Conservation (phyloP, 176 grass and related monocot species). For the Lolium perenne region DNA sequence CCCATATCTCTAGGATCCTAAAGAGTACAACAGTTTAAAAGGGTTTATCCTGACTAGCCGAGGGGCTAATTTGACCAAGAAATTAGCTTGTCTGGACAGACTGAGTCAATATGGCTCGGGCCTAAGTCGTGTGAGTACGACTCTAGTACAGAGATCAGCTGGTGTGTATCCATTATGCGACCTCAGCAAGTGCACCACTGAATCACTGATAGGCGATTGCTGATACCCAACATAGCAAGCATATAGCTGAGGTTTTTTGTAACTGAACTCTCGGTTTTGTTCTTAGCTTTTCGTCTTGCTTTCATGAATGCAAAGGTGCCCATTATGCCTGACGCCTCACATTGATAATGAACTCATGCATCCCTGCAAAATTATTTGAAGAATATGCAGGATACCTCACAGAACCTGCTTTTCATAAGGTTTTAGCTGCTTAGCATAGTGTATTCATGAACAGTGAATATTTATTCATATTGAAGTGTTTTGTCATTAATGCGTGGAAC, state of each 20-base stretch:
- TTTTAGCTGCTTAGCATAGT: constrained; percentile 11
- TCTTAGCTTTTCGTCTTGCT: constrained; percentile 17
- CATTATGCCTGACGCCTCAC: neutral
- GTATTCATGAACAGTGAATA: constrained; percentile 8
- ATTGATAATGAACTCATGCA: neutral
- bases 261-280: neutral
- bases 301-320: constrained; percentile 9
- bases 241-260: neutral
- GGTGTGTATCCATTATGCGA: neutral
- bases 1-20: neutral
- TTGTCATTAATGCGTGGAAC: constrained; percentile 3
- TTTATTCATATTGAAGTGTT: constrained; percentile 14
- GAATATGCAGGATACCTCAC: neutral
- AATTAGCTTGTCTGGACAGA: neutral
- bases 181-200: neutral
- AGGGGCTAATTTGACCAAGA: neutral
- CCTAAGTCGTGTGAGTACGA: neutral
- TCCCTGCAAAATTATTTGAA: neutral
- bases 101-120: neutral
- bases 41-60: neutral
- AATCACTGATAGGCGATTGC: neutral
- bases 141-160: neutral
- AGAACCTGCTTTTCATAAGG: constrained; percentile 10
- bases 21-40: neutral
- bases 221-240: neutral